These are phyloP conservation scores for Sporothrix phasma DNA, from an alignment of 2,329 filamentous ascomycete genomes.

Conservation along the genomic window DNA sequence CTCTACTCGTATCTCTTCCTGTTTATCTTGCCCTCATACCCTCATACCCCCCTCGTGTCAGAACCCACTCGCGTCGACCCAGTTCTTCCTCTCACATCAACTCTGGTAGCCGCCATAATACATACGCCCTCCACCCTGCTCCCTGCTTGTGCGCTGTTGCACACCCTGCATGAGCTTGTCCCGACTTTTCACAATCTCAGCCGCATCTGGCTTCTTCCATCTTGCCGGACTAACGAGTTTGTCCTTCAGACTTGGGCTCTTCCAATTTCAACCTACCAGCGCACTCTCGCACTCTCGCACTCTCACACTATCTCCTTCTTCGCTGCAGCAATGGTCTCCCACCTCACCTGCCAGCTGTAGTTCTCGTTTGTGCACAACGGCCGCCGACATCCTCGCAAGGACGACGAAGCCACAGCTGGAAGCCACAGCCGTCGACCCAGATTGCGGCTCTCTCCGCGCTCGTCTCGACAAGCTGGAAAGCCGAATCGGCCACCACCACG, in stretches of 20 bases:
- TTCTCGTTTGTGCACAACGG: background rate
- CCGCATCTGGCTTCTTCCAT: background rate
- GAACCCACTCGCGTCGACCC: background rate
- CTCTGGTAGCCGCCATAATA: background rate
- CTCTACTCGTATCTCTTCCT: background rate
- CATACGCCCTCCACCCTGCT: background rate
- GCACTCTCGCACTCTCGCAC: background rate
- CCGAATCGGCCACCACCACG: background rate
- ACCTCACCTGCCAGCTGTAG: background rate
- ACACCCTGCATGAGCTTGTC: background rate
- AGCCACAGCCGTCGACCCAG: background rate
- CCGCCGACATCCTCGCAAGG: background rate
- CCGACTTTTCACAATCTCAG: background rate
- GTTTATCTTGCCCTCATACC: background rate
- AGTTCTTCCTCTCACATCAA: background rate
- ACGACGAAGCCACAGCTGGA: background rate
- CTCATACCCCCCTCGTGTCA: background rate
- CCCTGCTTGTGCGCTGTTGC: background rate
- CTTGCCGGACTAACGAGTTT: background rate
- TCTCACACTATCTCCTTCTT: background rate
- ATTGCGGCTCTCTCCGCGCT: background rate
- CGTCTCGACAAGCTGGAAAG: background rate
- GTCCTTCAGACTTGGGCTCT: too few species aligned
- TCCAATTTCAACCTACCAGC: background rate
- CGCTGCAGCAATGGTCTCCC: background rate